Evolutionary conservation across 139 green algal species (phyloP), one percentile per base, ranked within the genome.

Genomic region (Zygnema circumcarinatum): DNA sequence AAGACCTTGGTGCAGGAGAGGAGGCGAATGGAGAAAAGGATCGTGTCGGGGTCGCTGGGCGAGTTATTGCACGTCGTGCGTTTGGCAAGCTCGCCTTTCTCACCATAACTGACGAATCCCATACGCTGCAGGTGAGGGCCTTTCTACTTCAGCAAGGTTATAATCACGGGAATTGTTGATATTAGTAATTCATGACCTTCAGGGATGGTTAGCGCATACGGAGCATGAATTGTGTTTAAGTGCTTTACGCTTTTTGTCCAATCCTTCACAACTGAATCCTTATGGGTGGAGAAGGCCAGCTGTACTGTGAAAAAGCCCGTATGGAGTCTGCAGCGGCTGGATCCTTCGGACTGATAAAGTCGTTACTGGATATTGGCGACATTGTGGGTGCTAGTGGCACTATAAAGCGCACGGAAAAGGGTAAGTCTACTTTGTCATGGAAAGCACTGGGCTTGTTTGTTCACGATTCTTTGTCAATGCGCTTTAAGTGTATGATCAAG

Each of bases 11-110:
- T 0, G 69, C 89, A 2, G 96, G 96, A 22, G 87, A 92, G 54
- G 92, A 93, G 69, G 82, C 42, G 54, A 67, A 68, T 7, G 83
- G 56, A 52, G 83, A 25, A 72, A 72, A 35, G 1, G 67, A 83
- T 39, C 21, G 69, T 38, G 86, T 93, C 22, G 22, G 35, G 1
- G 94, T 99, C 25, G 95, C 96, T 22, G 97, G 97, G 2, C 93
- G 97, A 29, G 83, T 99, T 0, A 95, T 98, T 91, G 93, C 93
- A 2, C 94, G 95, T 3, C 91, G 97, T 0, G 92, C 98, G 32
- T 98, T 99, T 93, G 97, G 97, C 75, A 99, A 99, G 92, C 94
- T 99, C 1, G 96, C 97, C 0, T 99, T 99, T 92, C 87, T 97
- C 25, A 95, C 86, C 1, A 73, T 99, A 32, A 56, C 91, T 32